Conservation (phyloP, 1,284 basidiomycete genomes). For the Marasmius fiardii region DNA sequence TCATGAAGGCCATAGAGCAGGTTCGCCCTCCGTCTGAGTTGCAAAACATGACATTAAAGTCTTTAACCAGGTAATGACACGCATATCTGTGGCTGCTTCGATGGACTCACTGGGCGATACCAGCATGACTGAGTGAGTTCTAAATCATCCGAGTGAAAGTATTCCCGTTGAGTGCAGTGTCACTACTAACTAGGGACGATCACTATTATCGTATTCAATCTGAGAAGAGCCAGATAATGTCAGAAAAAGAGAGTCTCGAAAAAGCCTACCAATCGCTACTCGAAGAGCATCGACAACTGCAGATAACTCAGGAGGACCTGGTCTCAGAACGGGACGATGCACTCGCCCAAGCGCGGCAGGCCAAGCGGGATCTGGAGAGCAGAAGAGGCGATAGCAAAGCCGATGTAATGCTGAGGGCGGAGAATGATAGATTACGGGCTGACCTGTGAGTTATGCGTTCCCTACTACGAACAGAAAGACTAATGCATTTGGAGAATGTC, state of each 20-base stretch:
- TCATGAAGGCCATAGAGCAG: constrained; percentile 88
- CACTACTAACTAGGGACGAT: constrained; percentile 57
- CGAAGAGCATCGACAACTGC: constrained; percentile 74
- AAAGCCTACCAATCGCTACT: constrained; percentile 73
- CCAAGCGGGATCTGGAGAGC: constrained; percentile 55
- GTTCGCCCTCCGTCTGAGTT: constrained; percentile 33
- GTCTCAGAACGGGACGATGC: constrained; percentile 73
- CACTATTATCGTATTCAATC: constrained; percentile 83
- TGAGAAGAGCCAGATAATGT: constrained; percentile 68
- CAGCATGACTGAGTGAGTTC: constrained; percentile 73
- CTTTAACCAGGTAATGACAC: constrained; percentile 65
- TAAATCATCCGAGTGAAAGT: constrained; percentile 1
- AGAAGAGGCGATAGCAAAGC: constrained; percentile 58
- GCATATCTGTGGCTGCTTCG: constrained; percentile 45
- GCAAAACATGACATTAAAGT: background rate
- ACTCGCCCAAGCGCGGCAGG: constrained; percentile 50
- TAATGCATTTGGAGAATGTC: constrained; percentile 29
- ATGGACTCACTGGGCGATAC: constrained; percentile 44
- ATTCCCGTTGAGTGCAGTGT: constrained; percentile 1
- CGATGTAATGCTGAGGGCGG: constrained; percentile 67
- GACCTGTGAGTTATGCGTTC: constrained; percentile 33
- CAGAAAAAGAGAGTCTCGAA: constrained; percentile 79
- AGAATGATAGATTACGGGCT: constrained; percentile 74
- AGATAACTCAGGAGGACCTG: constrained; percentile 68
- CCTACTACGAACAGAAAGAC: constrained; percentile 7